Conservation (phyloP, 106 monocot species). For the Agapanthus africanus region DNA sequence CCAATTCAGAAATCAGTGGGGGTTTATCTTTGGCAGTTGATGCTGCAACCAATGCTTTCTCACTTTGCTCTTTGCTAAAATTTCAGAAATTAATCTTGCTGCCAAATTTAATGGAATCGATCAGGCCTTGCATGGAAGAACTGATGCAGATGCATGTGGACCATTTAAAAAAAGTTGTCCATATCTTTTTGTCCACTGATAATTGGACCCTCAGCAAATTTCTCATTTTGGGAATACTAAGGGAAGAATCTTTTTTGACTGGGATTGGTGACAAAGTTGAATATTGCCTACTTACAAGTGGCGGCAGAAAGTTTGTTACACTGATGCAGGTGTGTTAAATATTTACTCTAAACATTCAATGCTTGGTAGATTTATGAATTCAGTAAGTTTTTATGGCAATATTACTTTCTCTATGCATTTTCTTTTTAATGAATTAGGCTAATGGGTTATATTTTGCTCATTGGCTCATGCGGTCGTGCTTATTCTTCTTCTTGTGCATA, state of each 20-base stretch:
- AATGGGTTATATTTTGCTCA: too few relatives aligned
- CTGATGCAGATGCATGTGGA: slow-evolving; percentile 25
- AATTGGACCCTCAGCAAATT: slow-evolving; percentile 27
- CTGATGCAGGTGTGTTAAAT: slow-evolving; percentile 30
- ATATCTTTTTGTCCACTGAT: slow-evolving; percentile 15
- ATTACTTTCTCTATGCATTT: too few relatives aligned
- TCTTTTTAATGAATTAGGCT: too few relatives aligned
- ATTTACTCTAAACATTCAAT: too few relatives aligned
- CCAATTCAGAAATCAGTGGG: slow-evolving; percentile 20
- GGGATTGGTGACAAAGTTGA: slow-evolving; percentile 15
- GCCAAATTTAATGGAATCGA: slow-evolving; percentile 23
- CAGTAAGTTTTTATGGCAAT: too few relatives aligned
- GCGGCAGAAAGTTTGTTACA: slow-evolving; percentile 36
- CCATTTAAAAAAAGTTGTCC: slow-evolving; percentile 18
- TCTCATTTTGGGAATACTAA: slow-evolving; percentile 22
- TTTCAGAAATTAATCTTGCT: slow-evolving; percentile 16
- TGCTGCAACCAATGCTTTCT: slow-evolving; percentile 17
- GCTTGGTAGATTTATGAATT: too few relatives aligned
- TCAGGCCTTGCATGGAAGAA: slow-evolving; percentile 41
- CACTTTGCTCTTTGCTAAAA: slow-evolving; percentile 30
- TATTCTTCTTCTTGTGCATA: too few relatives aligned
- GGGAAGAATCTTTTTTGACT: slow-evolving; percentile 11
- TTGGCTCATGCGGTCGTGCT: too few relatives aligned
- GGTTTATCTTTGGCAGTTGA: slow-evolving; percentile 29
- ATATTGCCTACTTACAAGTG: slow-evolving; percentile 33